phyloP scores from a whole-genome alignment of 805 yeast species.

The Candida endomychidarum region DNA sequence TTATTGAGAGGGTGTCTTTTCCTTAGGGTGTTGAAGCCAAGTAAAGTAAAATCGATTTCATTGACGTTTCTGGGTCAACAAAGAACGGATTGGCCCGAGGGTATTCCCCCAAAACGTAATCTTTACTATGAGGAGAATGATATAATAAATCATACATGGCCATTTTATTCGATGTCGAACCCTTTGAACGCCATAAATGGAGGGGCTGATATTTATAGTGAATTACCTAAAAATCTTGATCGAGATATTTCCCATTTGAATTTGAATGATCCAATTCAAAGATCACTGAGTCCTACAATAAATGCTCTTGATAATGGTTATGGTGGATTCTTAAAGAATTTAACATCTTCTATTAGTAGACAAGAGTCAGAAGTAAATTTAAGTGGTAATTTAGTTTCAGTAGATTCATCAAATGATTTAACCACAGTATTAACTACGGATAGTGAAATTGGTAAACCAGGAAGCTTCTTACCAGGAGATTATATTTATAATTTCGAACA shows the following conservation, averaged over 20 bases:
- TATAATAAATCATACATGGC: slow-evolving; percentile 84
- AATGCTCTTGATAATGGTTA: slow-evolving; percentile 16
- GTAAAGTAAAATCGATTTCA: slow-evolving; percentile 63
- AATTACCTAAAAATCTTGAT: slow-evolving; percentile 21
- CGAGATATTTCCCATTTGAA: slow-evolving; percentile 38
- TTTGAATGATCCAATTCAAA: slow-evolving; percentile 28
- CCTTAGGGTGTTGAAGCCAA: slow-evolving; percentile 66
- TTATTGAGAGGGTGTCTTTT: slow-evolving; percentile 78
- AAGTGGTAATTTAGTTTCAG: slow-evolving; percentile 22
- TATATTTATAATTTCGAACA: slow-evolving; percentile 91
- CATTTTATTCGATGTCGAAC: slow-evolving; percentile 55
- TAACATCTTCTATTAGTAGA: slow-evolving; percentile 28
- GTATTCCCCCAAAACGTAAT: slow-evolving; percentile 85
- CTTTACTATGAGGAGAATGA: slow-evolving; percentile 65
- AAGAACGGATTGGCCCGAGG: slow-evolving; percentile 96
- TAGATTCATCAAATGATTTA: slow-evolving; percentile 25
- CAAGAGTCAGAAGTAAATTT: slow-evolving; percentile 32
- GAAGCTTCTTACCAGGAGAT: slow-evolving; percentile 76
- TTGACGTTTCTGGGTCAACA: slow-evolving; percentile 66
- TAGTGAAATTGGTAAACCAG: slow-evolving; percentile 22
- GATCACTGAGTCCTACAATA: slow-evolving; percentile 12
- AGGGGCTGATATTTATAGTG: slow-evolving; percentile 50
- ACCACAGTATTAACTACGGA: slow-evolving; percentile 16
- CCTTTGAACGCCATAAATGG: slow-evolving; percentile 25
- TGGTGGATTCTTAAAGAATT: slow-evolving; percentile 19